Base-by-base conservation (phyloP, 148 eudicot species). In the Gaultheria prostrata region DNA sequence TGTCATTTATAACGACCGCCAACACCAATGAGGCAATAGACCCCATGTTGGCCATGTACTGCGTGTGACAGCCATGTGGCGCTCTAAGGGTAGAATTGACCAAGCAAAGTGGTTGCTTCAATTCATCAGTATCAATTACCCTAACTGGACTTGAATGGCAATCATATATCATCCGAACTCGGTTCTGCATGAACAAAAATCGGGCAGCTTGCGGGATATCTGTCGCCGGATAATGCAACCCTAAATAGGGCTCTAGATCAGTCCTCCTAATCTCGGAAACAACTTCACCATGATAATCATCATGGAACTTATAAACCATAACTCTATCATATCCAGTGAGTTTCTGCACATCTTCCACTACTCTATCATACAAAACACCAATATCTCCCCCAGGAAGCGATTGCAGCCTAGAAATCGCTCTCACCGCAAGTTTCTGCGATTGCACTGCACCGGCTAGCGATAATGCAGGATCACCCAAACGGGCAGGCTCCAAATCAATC, bases 161-260 rank as follows among this genome's bases (percentile, higher is more conserved):
- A 81, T 89, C 85, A 15, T 71, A 81, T 18, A 89, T 89, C 54
- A 89, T 89, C 53, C 89, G 73, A 17, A 88, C 90, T 2, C 87
- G 83, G 74, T 83, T 86, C 77, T 88, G 88, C 86, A 85, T 87
- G 54, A 89, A 89, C 87, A 89, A 86, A 79, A 87, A 87, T 0
- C 91, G 75, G n/a, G 90, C 87, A 1, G 89, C 90, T 78, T 89
- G 92, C 13, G 92, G 92, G 59, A 89, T 85, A 77, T 89, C 91
- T 8, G 86, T 88, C 20, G 90, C 89, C 15, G 91, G 91, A 77
- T 87, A 89, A 67, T 89, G 91, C 65, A 87, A 49, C 10, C 88
- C 91, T 61, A 89, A 49, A 74, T 87, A 89, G 1, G 92, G 89
- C 15, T 88, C 89, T 49, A 89, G 81, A 76, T 88, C 92, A 6